Evolutionary conservation across 331 rosid genomes (phyloP).

Genomic region (Arachis monticola): DNA sequence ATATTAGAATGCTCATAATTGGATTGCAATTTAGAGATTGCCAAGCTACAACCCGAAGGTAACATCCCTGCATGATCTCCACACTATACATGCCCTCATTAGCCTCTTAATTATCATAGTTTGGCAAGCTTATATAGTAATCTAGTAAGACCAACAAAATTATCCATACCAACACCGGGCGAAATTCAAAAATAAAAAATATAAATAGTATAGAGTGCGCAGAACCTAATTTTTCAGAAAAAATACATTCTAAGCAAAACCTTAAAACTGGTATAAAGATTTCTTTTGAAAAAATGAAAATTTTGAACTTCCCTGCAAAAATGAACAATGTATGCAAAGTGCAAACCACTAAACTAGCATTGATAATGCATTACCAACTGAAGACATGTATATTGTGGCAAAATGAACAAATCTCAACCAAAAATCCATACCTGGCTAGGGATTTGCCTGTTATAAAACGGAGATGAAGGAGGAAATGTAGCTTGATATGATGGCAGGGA

Average conservation of each 20-base stretch:
- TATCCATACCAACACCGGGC: neutral
- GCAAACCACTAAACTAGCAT: constrained; percentile 22
- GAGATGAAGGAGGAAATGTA: constrained; percentile 56
- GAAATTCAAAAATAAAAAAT: constrained; percentile 16
- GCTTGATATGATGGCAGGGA: constrained; percentile 76
- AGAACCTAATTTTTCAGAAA: neutral
- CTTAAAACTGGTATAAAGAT: constrained; percentile 5
- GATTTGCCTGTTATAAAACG: constrained; percentile 70
- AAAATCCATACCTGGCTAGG: constrained; percentile 79
- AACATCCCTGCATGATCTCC: constrained; percentile 1
- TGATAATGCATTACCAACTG: constrained; percentile 10
- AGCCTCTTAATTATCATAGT: constrained; percentile 9
- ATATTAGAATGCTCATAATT: neutral
- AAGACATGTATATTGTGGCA: neutral
- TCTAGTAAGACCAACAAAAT: neutral
- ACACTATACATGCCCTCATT: neutral
- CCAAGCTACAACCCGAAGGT: constrained; percentile 3
- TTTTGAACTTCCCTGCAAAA: constrained; percentile 3
- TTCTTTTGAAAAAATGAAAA: neutral
- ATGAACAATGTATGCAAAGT: neutral
- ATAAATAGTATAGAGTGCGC: constrained; percentile 7
- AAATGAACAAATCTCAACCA: neutral
- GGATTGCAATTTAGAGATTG: neutral
- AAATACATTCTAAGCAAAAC: constrained; percentile 20
- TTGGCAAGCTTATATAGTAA: neutral